Base-by-base conservation (phyloP, 2,329 filamentous ascomycete species). In the Zarea fungicola region DNA sequence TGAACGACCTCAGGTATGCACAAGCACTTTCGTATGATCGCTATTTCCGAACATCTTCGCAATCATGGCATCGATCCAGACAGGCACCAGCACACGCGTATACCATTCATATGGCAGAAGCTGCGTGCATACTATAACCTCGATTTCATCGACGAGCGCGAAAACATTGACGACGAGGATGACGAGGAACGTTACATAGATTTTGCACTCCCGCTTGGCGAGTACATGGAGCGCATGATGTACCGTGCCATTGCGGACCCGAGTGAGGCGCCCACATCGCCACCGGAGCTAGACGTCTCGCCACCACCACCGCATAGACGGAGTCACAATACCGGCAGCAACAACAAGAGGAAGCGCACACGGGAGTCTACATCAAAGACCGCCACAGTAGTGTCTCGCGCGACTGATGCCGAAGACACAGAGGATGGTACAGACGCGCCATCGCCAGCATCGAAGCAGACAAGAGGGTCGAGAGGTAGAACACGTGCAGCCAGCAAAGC, bases 21-120 rank as follows among this genome's bases (percentile, higher is more conserved):
- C 71, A 95, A 92, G 65, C 89, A 96, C 66, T 95, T 96, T 63
- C 85, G 89, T 52, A 91, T 96, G 77, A 83, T 96, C 54, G 84
- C 89, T 8, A 89, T 96, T 51, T 85, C 85, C 37, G 84, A 91
- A 57, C 81, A 89, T 58, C 72, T 95, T 52, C 82, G 85, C 56
- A 89, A 87, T 57, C 87, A 91, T 65, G 89, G 89, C 60, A 85
- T 87, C 63, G 78, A 90, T 65, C 79, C 85, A 44, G 76, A 85
- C 60, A 58, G 80, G 56, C 73, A 82, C 57, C 78, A 80, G 14
- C 93, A 99, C 70, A 96, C 89, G 34, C 85, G 86, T 51, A 93
- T 96, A 56, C 85, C 88, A 1, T 86, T 87, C 34, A 96, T 99
- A 55, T 97, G 93, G 92, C 77, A 80, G 57, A 97, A 97, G 67